Base-by-base conservation (phyloP, 495 filamentous ascomycete species). In the Annulohypoxylon moriforme region DNA sequence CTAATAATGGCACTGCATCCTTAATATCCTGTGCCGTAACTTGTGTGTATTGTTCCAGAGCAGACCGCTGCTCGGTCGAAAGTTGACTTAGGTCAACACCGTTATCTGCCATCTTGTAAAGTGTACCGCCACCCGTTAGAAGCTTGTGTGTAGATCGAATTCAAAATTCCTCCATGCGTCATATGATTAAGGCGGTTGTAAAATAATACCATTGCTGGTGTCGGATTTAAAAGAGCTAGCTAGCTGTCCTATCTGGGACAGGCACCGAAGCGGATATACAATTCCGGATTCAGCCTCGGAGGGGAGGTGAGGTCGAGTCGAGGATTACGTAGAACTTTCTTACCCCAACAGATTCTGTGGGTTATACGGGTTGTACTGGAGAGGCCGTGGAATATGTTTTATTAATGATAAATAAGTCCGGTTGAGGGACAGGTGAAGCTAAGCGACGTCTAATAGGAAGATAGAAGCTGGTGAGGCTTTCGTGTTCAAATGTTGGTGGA, bases 41-140 rank as follows among this genome's bases (percentile, higher is more conserved):
- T 42, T 92, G 85, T 27, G 89, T 94, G 78, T 93, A 98, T 73
- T 95, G 95, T 62, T 95, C 90, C 34, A 99, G 86, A 53, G 91
- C 91, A 25, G 89, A 84, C 76, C 91, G 92, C 85, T 98, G 94
- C 68, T 83, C 86, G 52, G 88, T 83, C 14, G 89, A 90, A 53
- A 98, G 93, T 78, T 86, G 83, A 64, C 83, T 80, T 65, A 93
- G 84, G 76, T 97, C 92, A 36, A 87, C 72, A 22, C 68, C 72
- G 65, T 74, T 75, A 67, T 63, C 72, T 52, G 81, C 74, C 80
- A 83, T 84, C 42, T 25, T 67, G 31, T 49, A 24, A 55, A 52
- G 34, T 52, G 47, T 31, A 60, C 16, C 42, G 40, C 58, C 29
- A 13, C 22, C 42, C 18, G 27, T 27, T 16, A 4, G 24, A 69